Evolutionary conservation across 257 asterid species (phyloP).

Genomic region (Lantana camara): DNA sequence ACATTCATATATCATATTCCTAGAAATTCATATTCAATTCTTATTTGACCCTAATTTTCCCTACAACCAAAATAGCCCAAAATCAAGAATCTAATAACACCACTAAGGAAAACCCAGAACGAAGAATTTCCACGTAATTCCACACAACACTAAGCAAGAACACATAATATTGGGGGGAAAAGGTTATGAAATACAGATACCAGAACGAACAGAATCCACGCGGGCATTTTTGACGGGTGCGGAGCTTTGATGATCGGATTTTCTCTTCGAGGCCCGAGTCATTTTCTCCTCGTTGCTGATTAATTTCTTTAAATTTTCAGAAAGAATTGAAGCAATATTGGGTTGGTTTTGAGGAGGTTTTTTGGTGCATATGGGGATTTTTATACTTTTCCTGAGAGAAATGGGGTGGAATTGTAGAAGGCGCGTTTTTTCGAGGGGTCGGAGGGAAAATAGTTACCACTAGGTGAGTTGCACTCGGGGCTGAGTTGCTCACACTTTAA

Average conservation of each 20-base stretch:
- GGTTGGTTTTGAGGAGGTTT: constrained; percentile 35
- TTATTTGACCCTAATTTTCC: constrained; percentile 10
- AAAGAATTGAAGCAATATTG: neutral
- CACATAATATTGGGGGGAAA: neutral
- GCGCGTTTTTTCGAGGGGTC: constrained; percentile 29
- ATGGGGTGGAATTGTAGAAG: constrained; percentile 12
- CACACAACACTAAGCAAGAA: neutral
- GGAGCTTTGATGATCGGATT: constrained; percentile 52
- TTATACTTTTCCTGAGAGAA: constrained; percentile 24
- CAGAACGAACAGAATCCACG: constrained; percentile 55
- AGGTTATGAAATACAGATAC: constrained; percentile 29
- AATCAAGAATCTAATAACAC: constrained; percentile 23
- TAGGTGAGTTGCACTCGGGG: too few relatives aligned
- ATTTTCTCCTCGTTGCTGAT: constrained; percentile 22
- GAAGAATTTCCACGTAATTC: constrained; percentile 11
- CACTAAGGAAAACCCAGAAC: constrained; percentile 19
- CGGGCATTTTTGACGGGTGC: constrained; percentile 50
- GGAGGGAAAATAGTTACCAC: constrained; percentile 3
- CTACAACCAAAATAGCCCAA: constrained; percentile 21
- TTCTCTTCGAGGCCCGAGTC: constrained; percentile 77
- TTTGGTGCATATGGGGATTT: constrained; percentile 21
- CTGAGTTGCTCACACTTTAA: too few relatives aligned
- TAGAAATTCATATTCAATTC: neutral
- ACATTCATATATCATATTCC: constrained; percentile 8
- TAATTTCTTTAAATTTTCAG: neutral